A percentile compares a stretch with the other conserved stretches of the same genome.
Evolutionary conservation across 352 stramenopile species (phyloP).

Genomic region (Globisporangium echinulatum): DNA sequence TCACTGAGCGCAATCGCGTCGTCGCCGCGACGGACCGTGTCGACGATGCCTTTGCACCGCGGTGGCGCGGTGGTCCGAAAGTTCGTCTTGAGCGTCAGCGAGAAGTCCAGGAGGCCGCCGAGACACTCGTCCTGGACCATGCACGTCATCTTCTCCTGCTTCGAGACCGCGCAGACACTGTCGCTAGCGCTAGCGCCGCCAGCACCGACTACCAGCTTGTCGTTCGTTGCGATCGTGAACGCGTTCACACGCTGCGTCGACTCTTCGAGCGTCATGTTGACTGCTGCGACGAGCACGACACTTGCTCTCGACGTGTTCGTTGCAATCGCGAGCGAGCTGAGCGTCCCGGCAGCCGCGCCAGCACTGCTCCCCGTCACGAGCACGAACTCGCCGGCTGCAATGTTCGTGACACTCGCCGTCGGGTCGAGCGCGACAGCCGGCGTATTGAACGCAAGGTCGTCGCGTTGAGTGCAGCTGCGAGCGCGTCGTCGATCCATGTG

Average conservation of each 20-base stretch:
- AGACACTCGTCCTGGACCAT: constrained; percentile 33
- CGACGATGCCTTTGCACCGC: constrained; percentile 28
- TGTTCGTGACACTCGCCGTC: constrained; percentile 3
- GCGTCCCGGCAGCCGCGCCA: no score
- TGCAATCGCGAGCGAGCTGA: not conserved
- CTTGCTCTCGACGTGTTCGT: constrained; percentile 2
- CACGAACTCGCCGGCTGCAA: constrained; percentile 5
- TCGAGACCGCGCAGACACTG: constrained; percentile 1
- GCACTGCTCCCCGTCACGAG: constrained; percentile 1
- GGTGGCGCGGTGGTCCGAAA: constrained; percentile 22
- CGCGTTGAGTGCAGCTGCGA: not conserved
- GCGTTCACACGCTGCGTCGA: constrained; percentile 2
- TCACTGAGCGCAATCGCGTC: constrained; percentile 17
- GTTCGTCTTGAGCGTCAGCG: constrained; percentile 22
- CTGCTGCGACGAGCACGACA: constrained; percentile 3
- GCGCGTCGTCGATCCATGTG: not conserved
- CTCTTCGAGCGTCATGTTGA: constrained; percentile 8
- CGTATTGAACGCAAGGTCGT: constrained; percentile 3
- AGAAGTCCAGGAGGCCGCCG: constrained; percentile 34
- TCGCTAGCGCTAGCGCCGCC: not conserved
- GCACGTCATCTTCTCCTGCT: constrained; percentile 42
- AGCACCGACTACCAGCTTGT: not conserved
- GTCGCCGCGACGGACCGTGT: constrained; percentile 1
- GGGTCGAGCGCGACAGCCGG: not conserved
- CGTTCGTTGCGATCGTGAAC: constrained; percentile 8